These are phyloP conservation scores for Candida labiduridarum DNA, from an alignment of 1,139 yeast genomes.

Conservation along the genomic window DNA sequence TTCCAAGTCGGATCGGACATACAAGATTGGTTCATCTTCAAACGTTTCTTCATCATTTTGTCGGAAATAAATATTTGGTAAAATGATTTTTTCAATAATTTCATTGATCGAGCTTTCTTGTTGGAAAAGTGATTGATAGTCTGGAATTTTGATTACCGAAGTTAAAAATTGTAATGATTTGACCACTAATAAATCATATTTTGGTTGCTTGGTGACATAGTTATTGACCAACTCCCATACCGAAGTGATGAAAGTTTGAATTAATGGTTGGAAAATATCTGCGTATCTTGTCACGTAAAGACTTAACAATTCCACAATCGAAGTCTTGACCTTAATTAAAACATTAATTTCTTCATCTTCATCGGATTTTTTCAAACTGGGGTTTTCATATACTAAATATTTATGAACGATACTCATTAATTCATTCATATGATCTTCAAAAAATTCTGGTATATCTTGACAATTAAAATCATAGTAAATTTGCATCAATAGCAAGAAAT, in stretches of 20 bases:
- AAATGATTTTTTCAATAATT: slow-evolving; percentile 77
- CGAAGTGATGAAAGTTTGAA: slow-evolving; percentile 76
- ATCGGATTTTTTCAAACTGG: slow-evolving; percentile 54
- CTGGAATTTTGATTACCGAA: slow-evolving; percentile 72
- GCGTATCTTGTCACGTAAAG: slow-evolving; percentile 89
- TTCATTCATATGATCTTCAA: slow-evolving; percentile 81
- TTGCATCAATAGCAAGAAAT: slow-evolving; percentile 70
- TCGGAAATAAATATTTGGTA: slow-evolving; percentile 85
- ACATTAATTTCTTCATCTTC: slow-evolving; percentile 77
- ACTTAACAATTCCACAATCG: slow-evolving; percentile 82
- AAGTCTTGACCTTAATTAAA: slow-evolving; percentile 73
- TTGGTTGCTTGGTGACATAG: slow-evolving; percentile 64
- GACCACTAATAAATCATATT: slow-evolving; percentile 83
- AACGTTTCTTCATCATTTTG: slow-evolving; percentile 88
- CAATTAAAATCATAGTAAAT: slow-evolving; percentile 92
- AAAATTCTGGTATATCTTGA: slow-evolving; percentile 97
- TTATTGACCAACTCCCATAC: slow-evolving; percentile 78
- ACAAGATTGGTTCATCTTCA: slow-evolving; percentile 96
- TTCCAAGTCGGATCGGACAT: slow-evolving; percentile 87
- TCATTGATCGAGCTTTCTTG: slow-evolving; percentile 71
- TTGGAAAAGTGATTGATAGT: slow-evolving; percentile 60
- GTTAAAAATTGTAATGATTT: slow-evolving; percentile 81
- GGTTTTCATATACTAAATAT: slow-evolving; percentile 61
- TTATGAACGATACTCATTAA: slow-evolving; percentile 85
- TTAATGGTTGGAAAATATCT: slow-evolving; percentile 79